Evolutionary conservation across 768 basidiomycete species (phyloP).

Genomic region (Mycena albidolilacea): DNA sequence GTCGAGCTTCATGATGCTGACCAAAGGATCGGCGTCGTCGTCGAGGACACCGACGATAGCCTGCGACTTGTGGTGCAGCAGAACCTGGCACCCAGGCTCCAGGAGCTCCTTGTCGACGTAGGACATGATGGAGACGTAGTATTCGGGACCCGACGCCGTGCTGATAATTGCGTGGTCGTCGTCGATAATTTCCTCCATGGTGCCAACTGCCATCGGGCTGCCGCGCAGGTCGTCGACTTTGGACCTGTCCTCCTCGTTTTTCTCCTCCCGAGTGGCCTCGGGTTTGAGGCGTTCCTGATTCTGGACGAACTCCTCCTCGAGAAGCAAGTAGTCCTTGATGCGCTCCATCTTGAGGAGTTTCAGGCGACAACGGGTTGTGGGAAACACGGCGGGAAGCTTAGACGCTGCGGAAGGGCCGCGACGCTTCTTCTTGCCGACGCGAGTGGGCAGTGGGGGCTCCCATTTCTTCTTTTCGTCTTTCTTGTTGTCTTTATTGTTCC

Average conservation of each 20-base stretch:
- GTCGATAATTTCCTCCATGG: conserved; percentile 97
- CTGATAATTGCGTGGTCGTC: conserved; percentile 99
- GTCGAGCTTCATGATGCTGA: conserved; percentile 98
- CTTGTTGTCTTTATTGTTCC: conserved; percentile 52
- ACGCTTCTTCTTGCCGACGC: conserved; percentile 97
- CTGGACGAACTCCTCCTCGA: conserved; percentile 95
- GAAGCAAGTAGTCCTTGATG: conserved; percentile 96
- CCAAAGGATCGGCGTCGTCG: conserved; percentile 96
- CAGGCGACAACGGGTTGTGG: conserved; percentile 95
- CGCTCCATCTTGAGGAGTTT: conserved; percentile 97
- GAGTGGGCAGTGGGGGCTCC: conserved; percentile 97
- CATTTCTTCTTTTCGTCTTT: conserved; percentile 89
- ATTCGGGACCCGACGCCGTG: conserved; percentile 94
- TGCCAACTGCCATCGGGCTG: conserved; percentile 98
- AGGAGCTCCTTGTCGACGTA: conserved; percentile 98
- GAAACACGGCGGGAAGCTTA: conserved; percentile 93
- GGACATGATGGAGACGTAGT: conserved; percentile 97
- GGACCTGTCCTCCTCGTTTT: conserved; percentile 94
- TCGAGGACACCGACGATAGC: conserved; percentile 95
- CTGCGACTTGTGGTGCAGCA: conserved; percentile 96
- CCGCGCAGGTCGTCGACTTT: conserved; percentile 96
- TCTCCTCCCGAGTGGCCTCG: conserved; percentile 90
- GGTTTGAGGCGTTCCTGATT: conserved; percentile 95
- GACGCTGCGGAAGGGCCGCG: conserved; percentile 92
- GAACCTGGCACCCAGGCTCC: conserved; percentile 95